These are phyloP conservation scores for Aspergillus amoenus DNA, from an alignment of 2,329 filamentous ascomycete genomes.

Conservation along the genomic window DNA sequence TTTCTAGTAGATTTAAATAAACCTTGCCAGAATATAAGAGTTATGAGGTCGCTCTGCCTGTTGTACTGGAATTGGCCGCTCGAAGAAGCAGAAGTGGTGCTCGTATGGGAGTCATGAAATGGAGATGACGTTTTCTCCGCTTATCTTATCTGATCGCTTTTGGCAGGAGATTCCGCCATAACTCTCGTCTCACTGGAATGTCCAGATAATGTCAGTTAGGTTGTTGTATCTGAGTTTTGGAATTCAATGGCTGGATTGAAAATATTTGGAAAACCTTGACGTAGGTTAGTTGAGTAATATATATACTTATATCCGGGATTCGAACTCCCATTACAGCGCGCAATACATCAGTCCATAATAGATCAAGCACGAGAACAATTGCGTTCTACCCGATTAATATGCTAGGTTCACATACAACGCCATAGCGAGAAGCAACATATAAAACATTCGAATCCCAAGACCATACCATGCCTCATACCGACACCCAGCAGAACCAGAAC, in stretches of 20 bases:
- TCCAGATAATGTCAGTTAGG: too few species aligned
- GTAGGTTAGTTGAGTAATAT: too few species aligned
- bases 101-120: not conserved
- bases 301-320: too few species aligned
- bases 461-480: not conserved
- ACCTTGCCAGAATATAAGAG: too few species aligned
- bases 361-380: not conserved
- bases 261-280: too few species aligned
- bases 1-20: not conserved
- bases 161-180: too few species aligned
- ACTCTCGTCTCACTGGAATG: too few species aligned
- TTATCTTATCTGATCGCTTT: constrained; percentile 21
- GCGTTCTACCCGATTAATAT: not conserved
- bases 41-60: too few species aligned
- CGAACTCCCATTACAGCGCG: too few species aligned
- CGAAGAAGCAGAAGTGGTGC: not conserved
- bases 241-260: too few species aligned
- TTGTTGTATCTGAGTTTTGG: too few species aligned
- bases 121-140: constrained; percentile 5
- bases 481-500: not conserved
- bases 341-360: too few species aligned
- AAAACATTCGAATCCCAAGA: not conserved
- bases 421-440: not conserved
- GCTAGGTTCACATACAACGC: not conserved
- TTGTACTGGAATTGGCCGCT: not conserved